Evolutionary conservation across 2,329 filamentous ascomycete genomes (phyloP).

Genomic region (Delphinella strobiligena): DNA sequence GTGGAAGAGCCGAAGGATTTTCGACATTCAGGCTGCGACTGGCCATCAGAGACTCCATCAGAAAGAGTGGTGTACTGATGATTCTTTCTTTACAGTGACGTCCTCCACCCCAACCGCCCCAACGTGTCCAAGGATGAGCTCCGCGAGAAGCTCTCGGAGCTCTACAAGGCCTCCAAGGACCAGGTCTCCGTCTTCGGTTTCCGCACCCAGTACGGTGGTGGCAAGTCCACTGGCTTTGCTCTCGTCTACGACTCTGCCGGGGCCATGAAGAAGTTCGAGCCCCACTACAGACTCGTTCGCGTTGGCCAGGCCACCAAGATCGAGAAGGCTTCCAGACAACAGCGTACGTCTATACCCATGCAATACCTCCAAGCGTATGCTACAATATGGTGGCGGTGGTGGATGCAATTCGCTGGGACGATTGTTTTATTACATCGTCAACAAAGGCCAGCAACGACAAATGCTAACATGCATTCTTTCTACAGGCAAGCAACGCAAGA

Average conservation of each 20-base stretch:
- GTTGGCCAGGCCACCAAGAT: constrained; percentile 87
- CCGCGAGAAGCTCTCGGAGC: constrained; percentile 79
- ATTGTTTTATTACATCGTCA: constrained; percentile 1
- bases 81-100: constrained; percentile 55
- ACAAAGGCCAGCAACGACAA: constrained; percentile 1
- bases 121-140: constrained; percentile 99
- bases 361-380: too few species aligned
- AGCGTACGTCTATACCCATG: constrained; percentile 61
- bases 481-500: constrained; percentile 99
- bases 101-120: constrained; percentile 96
- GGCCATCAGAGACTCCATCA: background rate
- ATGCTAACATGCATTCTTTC: constrained; percentile 10
- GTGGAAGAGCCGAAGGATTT: constrained; percentile 1
- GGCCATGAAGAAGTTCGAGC: constrained; percentile 99
- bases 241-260: constrained; percentile 97
- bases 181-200: constrained; percentile 97
- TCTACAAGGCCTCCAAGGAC: constrained; percentile 98
- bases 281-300: constrained; percentile 89
- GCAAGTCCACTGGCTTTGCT: constrained; percentile 98
- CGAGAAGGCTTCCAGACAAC: constrained; percentile 96
- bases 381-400: too few species aligned
- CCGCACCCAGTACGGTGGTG: constrained; percentile 97
- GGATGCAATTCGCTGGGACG: background rate
- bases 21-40: background rate
- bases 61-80: constrained; percentile 2